phyloP scores from a whole-genome alignment of 2,329 filamentous ascomycete species.

The Penicillium vulpinum region DNA sequence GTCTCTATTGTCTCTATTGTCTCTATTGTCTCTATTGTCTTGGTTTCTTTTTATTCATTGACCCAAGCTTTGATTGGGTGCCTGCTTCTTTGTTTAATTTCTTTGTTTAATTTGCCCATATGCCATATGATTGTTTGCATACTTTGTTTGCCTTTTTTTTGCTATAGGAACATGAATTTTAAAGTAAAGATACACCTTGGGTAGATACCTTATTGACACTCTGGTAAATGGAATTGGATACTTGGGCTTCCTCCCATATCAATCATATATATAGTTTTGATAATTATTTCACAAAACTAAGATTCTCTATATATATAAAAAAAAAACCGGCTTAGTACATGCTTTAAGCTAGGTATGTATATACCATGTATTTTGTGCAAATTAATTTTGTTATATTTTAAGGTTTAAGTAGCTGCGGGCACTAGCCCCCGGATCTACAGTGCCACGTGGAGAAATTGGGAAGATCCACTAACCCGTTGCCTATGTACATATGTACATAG shows the following conservation, averaged over 20 bases:
- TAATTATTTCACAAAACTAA: not conserved
- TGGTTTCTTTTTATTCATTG: not conserved
- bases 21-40: not conserved
- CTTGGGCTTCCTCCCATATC: not conserved
- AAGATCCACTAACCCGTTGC: not conserved
- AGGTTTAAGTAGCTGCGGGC: not conserved
- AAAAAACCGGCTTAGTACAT: too few relatives aligned
- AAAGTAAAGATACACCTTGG: not conserved
- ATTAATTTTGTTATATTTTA: not conserved
- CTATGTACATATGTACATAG: not conserved
- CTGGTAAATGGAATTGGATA: not conserved
- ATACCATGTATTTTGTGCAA: not conserved
- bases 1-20: not conserved
- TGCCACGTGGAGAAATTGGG: not conserved
- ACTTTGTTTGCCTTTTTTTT: not conserved
- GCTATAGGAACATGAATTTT: not conserved
- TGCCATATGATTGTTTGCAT: not conserved
- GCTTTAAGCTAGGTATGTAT: not conserved
- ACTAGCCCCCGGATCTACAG: slow-evolving; percentile 3
- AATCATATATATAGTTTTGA: too few relatives aligned
- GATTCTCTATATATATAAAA: not conserved
- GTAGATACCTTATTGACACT: not conserved
- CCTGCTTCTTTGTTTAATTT: not conserved
- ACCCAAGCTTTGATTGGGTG: too few relatives aligned
- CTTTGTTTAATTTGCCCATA: not conserved